Evolutionary conservation across 208 protist genomes (phyloP).

Genomic region (Crithidia thermophila): DNA sequence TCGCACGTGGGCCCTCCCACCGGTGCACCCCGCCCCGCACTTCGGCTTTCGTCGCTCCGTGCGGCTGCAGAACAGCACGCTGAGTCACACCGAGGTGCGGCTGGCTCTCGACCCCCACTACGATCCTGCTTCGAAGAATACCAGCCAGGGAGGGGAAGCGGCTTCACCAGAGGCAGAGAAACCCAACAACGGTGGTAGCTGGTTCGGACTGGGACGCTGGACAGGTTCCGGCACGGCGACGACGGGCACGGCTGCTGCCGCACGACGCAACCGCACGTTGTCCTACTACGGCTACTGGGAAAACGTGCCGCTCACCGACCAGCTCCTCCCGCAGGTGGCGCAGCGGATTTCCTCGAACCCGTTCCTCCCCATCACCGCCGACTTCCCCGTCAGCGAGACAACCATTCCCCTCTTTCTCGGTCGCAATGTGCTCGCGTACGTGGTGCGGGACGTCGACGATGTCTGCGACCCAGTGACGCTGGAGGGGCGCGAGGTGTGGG

Average conservation of each 20-base stretch:
- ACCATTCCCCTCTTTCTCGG: slow-evolving; percentile 65
- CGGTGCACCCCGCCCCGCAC: slow-evolving; percentile 39
- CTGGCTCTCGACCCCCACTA: slow-evolving; percentile 39
- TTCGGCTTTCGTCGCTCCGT: slow-evolving; percentile 70
- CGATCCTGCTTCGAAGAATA: not conserved
- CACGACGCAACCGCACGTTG: slow-evolving; percentile 2
- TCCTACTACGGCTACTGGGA: slow-evolving; percentile 73
- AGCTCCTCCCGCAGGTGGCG: slow-evolving; percentile 46
- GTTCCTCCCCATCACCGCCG: slow-evolving; percentile 26
- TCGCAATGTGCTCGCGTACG: slow-evolving; percentile 67
- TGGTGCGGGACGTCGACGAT: slow-evolving; percentile 74
- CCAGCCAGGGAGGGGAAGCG: too few species aligned
- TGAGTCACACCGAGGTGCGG: slow-evolving; percentile 36
- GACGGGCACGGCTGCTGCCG: not conserved
- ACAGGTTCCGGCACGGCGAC: not conserved
- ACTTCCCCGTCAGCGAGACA: not conserved
- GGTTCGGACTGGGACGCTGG: slow-evolving; percentile 15
- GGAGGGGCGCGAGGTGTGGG: slow-evolving; percentile 72
- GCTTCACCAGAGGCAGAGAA: too few species aligned
- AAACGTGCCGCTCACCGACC: slow-evolving; percentile 51
- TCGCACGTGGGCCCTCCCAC: slow-evolving; percentile 45
- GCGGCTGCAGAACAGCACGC: slow-evolving; percentile 38
- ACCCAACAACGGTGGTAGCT: not conserved
- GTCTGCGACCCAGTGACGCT: slow-evolving; percentile 74
- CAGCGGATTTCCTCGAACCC: slow-evolving; percentile 50